Percentiles rank a stretch among this genome's conserved stretches.
These are phyloP conservation scores for Dipteronia dyeriana DNA, from an alignment of 345 rosid species.

Conservation along the genomic window DNA sequence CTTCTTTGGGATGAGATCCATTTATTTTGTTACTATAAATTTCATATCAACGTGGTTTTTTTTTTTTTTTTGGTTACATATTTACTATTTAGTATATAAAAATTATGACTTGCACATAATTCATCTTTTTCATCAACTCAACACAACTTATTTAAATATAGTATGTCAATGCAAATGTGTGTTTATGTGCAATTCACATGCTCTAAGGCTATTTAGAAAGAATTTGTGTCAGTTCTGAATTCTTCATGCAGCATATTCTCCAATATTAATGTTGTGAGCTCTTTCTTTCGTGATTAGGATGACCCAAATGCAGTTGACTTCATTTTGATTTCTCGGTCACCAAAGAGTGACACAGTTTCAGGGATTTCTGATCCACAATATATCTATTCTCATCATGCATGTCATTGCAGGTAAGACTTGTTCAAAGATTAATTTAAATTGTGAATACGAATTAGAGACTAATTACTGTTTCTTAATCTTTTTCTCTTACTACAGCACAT, in stretches of 20 bases:
- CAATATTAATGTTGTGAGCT: background rate
- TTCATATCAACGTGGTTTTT: background rate
- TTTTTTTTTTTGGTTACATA: background rate
- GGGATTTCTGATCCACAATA: slow-evolving; percentile 43
- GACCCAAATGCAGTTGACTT: slow-evolving; percentile 61
- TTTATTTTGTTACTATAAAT: background rate
- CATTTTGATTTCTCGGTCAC: slow-evolving; percentile 57
- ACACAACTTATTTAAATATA: background rate
- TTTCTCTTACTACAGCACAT: slow-evolving; percentile 44
- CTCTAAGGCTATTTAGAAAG: background rate
- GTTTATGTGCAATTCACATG: too few species aligned
- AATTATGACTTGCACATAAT: background rate
- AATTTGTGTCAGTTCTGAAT: background rate
- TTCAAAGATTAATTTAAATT: slow-evolving; percentile 6
- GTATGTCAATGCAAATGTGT: background rate
- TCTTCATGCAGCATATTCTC: background rate
- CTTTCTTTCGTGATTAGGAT: slow-evolving; percentile 47
- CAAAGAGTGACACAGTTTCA: slow-evolving; percentile 34
- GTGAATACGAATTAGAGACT: background rate
- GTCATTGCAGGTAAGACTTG: slow-evolving; percentile 71
- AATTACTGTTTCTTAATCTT: slow-evolving; percentile 12
- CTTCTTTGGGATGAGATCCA: slow-evolving; percentile 9
- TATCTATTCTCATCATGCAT: slow-evolving; percentile 75
- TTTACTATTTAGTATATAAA: background rate
- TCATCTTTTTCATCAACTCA: background rate